phyloP scores from a whole-genome alignment of 2,329 filamentous ascomycete species.

The Balansia obtecta region DNA sequence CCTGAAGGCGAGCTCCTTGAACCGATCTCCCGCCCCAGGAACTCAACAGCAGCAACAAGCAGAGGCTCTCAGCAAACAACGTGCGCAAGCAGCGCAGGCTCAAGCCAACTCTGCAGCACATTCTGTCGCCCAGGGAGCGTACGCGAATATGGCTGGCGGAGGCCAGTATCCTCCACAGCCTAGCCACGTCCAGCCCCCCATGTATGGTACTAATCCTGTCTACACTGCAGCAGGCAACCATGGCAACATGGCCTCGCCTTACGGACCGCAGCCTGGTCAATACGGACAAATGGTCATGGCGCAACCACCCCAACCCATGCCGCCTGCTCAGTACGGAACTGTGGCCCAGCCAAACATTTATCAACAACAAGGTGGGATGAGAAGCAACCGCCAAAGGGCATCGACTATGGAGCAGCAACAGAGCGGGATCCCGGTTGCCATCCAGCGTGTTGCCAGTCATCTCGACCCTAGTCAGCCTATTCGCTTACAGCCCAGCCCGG shows the following conservation, averaged over 20 bases:
- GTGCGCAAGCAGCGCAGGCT: conserved; percentile 58
- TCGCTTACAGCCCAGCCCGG: conserved; percentile 84
- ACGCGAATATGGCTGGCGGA: conserved; percentile 34
- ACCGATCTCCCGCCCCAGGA: conserved; percentile 79
- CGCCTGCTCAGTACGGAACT: conserved; percentile 48
- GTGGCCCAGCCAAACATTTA: conserved; percentile 45
- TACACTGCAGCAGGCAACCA: conserved; percentile 49
- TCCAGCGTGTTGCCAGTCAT: conserved; percentile 91
- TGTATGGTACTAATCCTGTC: conserved; percentile 76
- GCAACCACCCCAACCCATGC: conserved; percentile 53
- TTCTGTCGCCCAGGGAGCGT: conserved; percentile 54
- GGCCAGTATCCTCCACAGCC: conserved; percentile 33
- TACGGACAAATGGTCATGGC: conserved; percentile 67
- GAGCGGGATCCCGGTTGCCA: conserved; percentile 80
- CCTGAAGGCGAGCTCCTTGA: conserved; percentile 73
- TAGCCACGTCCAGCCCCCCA: conserved; percentile 42
- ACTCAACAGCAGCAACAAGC: conserved; percentile 94
- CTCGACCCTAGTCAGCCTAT: conserved; percentile 92
- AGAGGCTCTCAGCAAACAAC: conserved; percentile 85
- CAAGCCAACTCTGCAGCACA: conserved; percentile 58
- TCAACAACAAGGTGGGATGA: conserved; percentile 46
- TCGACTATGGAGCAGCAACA: conserved; percentile 95
- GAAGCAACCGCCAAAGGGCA: conserved; percentile 73
- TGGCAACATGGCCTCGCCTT: conserved; percentile 53
- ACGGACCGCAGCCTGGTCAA: conserved; percentile 57